phyloP scores from a whole-genome alignment of 495 filamentous ascomycete species.

The Penicillium cataractarum region DNA sequence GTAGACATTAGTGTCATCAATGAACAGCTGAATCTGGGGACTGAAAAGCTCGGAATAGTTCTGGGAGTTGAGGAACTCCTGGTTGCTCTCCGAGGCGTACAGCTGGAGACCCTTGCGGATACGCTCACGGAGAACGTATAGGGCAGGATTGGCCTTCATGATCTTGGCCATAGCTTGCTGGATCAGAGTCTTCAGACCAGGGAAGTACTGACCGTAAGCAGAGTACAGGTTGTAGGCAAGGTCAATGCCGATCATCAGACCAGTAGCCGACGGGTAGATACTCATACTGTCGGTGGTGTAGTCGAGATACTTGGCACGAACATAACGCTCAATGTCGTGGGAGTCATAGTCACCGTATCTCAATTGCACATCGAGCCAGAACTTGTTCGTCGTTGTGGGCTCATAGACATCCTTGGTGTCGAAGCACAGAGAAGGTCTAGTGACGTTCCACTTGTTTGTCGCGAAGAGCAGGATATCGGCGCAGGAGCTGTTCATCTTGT shows the following conservation, averaged over 20 bases:
- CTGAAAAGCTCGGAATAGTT: conserved; percentile 99
- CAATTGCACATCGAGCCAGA: conserved; percentile 98
- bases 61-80: conserved; percentile 98
- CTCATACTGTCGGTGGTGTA: conserved; percentile 99
- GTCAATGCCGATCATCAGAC: conserved; percentile 98
- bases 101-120: conserved; percentile 98
- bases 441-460: conserved; percentile 98
- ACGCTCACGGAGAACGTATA: conserved; percentile 96
- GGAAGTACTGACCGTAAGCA: conserved; percentile 98
- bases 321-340: conserved; percentile 98
- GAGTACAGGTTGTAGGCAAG: conserved; percentile 98
- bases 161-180: conserved; percentile 99
- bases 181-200: conserved; percentile 91
- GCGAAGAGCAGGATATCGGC: conserved; percentile 98
- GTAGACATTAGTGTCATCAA: conserved; percentile 99
- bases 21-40: conserved; percentile 98
- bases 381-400: conserved; percentile 95
- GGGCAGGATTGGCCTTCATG: conserved; percentile 98
- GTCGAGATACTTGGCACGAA: conserved; percentile 96
- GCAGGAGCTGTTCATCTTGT: conserved; percentile 99
- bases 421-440: conserved; percentile 86
- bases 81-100: conserved; percentile 98
- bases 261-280: conserved; percentile 97
- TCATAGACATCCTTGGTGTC: conserved; percentile 98
- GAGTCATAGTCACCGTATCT: conserved; percentile 99